Percentiles rank a stretch among this genome's conserved stretches.
These are phyloP conservation scores for Paxillus involutus DNA, from an alignment of 768 basidiomycete species.

Conservation along the genomic window DNA sequence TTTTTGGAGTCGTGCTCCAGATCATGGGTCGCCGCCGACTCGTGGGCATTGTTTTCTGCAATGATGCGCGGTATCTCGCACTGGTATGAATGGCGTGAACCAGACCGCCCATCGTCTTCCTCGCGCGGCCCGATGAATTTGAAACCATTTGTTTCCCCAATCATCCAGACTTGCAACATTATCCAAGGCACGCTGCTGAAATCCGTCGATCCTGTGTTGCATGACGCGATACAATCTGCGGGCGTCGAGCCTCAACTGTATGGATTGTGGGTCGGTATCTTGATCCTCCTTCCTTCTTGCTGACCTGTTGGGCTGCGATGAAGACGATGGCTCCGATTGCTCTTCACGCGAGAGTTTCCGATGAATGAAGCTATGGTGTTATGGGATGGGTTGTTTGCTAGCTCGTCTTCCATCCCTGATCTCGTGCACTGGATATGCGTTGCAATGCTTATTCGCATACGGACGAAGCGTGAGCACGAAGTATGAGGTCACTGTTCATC, in stretches of 20 bases:
- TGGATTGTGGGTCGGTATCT: conserved; percentile 69
- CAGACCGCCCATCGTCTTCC: conserved; percentile 26
- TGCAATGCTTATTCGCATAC: conserved; percentile 92
- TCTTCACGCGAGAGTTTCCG: conserved; percentile 91
- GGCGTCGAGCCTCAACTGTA: conserved; percentile 97
- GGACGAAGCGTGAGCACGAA: conserved; percentile 74
- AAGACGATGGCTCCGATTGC: conserved; percentile 90
- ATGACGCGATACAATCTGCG: conserved; percentile 69
- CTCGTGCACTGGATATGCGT: conserved; percentile 87
- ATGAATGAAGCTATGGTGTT: conserved; percentile 79
- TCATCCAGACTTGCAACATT: conserved; percentile 77
- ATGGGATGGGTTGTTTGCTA: conserved; percentile 97
- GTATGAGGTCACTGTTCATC: not conserved
- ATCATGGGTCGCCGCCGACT: conserved; percentile 78
- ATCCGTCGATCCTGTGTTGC: conserved; percentile 77
- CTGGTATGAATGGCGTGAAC: conserved; percentile 78
- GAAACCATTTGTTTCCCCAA: conserved; percentile 76
- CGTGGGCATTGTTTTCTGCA: conserved; percentile 77
- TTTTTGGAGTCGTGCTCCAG: conserved; percentile 64
- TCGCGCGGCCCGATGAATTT: conserved; percentile 43
- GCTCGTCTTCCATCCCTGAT: conserved; percentile 68
- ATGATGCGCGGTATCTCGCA: conserved; percentile 78
- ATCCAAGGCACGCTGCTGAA: conserved; percentile 76
- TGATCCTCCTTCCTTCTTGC: conserved; percentile 5
- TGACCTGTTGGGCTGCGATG: conserved; percentile 9